Evolutionary conservation across 2,329 filamentous ascomycete species (phyloP).

Genomic region (Thielaviopsis populi): DNA sequence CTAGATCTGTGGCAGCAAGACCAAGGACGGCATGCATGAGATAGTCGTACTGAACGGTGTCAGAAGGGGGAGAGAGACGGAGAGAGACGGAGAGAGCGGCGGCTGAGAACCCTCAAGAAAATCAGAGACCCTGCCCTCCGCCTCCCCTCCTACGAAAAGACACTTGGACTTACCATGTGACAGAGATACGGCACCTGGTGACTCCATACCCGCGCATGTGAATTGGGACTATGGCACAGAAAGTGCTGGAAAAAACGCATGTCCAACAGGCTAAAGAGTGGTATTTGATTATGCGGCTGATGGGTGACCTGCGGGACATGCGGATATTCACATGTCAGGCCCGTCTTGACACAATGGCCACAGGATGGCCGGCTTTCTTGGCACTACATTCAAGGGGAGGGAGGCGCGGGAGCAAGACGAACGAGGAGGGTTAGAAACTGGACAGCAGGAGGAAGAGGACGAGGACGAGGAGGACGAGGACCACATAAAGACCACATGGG

Average conservation of each 20-base stretch:
- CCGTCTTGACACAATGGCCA: conserved; percentile 47
- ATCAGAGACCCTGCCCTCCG: no score
- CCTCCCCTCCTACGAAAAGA: no score
- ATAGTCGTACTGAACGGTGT: conserved; percentile 38
- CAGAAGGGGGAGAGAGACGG: conserved; percentile 7
- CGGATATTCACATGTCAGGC: conserved; percentile 49
- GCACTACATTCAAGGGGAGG: conserved; percentile 30
- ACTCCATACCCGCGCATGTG: conserved; percentile 51
- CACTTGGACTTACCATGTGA: conserved; percentile 37
- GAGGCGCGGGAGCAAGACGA: not conserved
- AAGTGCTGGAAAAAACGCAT: conserved; percentile 59
- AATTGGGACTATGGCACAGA: conserved; percentile 36
- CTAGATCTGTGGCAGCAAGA: conserved; percentile 51
- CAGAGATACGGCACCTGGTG: conserved; percentile 52
- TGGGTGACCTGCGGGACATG: conserved; percentile 34
- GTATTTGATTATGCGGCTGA: conserved; percentile 42
- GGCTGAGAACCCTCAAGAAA: no score
- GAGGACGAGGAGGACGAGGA: not conserved
- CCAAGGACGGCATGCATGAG: conserved; percentile 58
- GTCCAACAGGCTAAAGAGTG: conserved; percentile 44
- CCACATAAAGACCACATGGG: no score
- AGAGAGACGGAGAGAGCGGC: not conserved
- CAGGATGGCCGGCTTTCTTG: conserved; percentile 51
- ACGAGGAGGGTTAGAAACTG: not conserved
- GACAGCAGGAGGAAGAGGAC: not conserved